These are phyloP conservation scores for Besnoitia besnoiti DNA, from an alignment of 169 alveolate genomes.

Conservation along the genomic window DNA sequence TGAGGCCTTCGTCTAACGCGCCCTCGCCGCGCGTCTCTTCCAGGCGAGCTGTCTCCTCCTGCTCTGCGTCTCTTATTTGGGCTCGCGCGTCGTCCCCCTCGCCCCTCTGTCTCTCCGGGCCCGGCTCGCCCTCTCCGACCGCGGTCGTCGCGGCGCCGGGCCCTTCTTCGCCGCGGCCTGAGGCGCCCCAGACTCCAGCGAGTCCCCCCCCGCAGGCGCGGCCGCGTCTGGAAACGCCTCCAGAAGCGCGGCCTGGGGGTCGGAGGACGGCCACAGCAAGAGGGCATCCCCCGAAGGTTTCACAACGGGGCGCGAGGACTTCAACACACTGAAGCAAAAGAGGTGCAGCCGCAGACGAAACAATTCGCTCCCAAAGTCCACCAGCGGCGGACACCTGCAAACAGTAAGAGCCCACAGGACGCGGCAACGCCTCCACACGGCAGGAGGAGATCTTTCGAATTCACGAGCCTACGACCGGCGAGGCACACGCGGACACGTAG, in stretches of 20 bases:
- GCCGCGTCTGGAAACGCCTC: neutral
- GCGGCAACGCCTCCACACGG: no score
- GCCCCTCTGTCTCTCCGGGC: no score
- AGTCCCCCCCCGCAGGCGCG: neutral
- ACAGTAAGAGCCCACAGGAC: neutral
- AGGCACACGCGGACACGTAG: no score
- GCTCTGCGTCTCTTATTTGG: neutral
- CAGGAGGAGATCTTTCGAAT: no score
- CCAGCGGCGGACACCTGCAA: conserved; percentile 73
- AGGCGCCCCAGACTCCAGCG: no score
- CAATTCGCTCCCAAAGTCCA: conserved; percentile 74
- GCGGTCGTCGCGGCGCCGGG: no score
- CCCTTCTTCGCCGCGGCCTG: no score
- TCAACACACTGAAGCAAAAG: conserved; percentile 75
- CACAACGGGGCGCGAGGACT: conserved; percentile 69
- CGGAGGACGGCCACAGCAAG: conserved; percentile 66
- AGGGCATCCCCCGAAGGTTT: conserved; percentile 70
- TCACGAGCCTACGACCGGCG: no score
- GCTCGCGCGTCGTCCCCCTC: neutral
- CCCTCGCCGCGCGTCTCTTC: conserved; percentile 20
- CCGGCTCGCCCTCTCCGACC: no score
- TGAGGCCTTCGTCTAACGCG: neutral
- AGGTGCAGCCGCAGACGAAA: conserved; percentile 73
- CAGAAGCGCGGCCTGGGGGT: neutral
- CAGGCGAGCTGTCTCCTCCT: neutral